Evolutionary conservation across 352 stramenopile genomes (phyloP).

Genomic region (Discostella stelligera): DNA sequence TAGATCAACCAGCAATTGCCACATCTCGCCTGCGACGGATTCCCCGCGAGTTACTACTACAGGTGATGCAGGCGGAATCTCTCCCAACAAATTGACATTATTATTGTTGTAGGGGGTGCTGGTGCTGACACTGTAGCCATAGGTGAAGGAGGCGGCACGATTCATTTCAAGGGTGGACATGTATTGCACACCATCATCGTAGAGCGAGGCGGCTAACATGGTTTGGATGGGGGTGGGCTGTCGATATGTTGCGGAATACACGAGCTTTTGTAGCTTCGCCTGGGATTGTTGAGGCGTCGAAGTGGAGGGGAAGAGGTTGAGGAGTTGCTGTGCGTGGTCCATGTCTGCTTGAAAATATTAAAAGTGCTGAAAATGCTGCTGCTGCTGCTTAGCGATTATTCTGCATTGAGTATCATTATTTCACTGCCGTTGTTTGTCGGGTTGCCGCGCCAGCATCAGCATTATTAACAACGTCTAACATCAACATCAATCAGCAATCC

Average conservation of each 20-base stretch:
- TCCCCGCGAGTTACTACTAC: slow-evolving; percentile 19
- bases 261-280: slow-evolving; percentile 24
- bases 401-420: no score
- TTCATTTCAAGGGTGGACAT: slow-evolving; percentile 55
- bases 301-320: slow-evolving; percentile 35
- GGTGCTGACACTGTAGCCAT: slow-evolving; percentile 21
- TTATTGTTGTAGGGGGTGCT: slow-evolving; percentile 2
- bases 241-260: slow-evolving; percentile 16
- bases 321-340: slow-evolving; percentile 16
- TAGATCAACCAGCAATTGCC: slow-evolving; percentile 33
- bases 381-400: neutral
- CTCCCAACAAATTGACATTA: neutral
- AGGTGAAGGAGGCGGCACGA: slow-evolving; percentile 42
- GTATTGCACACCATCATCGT: slow-evolving; percentile 40
- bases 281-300: slow-evolving; percentile 2
- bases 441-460: no score
- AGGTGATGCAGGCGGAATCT: neutral
- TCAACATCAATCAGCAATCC: no score
- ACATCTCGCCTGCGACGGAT: slow-evolving; percentile 32
- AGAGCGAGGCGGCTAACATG: slow-evolving; percentile 22
- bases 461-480: no score
- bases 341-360: slow-evolving; percentile 3
- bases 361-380: neutral
- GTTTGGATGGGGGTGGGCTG: slow-evolving; percentile 41
- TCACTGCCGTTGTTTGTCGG: no score